Evolutionary conservation across 805 yeast genomes (phyloP).

Genomic region (Candida odintsovae): DNA sequence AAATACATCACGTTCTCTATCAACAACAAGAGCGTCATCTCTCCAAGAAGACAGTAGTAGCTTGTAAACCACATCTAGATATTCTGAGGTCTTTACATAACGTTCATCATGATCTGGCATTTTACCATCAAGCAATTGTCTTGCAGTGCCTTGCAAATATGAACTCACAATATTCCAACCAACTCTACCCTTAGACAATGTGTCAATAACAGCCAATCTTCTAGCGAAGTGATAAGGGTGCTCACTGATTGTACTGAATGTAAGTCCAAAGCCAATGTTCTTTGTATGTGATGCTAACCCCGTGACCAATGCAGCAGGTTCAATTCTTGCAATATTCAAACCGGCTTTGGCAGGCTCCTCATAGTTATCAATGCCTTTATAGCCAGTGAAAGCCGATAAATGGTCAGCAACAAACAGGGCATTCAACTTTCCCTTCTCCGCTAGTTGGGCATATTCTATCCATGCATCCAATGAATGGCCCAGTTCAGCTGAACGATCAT

Average conservation of each 20-base stretch:
- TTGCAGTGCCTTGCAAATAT: constrained; percentile 36
- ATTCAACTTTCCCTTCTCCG: constrained; percentile 33
- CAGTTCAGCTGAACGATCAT: constrained; percentile 4
- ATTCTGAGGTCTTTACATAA: constrained; percentile 35
- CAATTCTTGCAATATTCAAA: constrained; percentile 25
- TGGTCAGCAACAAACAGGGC: constrained; percentile 37
- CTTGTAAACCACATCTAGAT: constrained; percentile 32
- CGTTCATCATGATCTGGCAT: constrained; percentile 35
- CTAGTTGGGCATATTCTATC: constrained; percentile 29
- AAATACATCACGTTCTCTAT: constrained; percentile 22
- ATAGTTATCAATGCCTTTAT: constrained; percentile 31
- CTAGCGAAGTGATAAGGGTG: constrained; percentile 34
- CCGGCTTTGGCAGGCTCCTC: constrained; percentile 27
- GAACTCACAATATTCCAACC: constrained; percentile 44
- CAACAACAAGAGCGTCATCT: constrained; percentile 27
- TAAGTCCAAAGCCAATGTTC: constrained; percentile 33
- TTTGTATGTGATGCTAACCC: constrained; percentile 36
- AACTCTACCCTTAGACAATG: constrained; percentile 35
- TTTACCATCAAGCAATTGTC: constrained; percentile 28
- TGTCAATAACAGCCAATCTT: constrained; percentile 29
- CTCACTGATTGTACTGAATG: constrained; percentile 39
- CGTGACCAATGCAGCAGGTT: constrained; percentile 29
- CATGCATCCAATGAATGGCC: constrained; percentile 25
- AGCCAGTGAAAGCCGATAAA: constrained; percentile 33
- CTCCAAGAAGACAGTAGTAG: constrained; percentile 35